These are phyloP conservation scores for Moniliella sp. DNA, from an alignment of 1,284 basidiomycete species.

Conservation along the genomic window DNA sequence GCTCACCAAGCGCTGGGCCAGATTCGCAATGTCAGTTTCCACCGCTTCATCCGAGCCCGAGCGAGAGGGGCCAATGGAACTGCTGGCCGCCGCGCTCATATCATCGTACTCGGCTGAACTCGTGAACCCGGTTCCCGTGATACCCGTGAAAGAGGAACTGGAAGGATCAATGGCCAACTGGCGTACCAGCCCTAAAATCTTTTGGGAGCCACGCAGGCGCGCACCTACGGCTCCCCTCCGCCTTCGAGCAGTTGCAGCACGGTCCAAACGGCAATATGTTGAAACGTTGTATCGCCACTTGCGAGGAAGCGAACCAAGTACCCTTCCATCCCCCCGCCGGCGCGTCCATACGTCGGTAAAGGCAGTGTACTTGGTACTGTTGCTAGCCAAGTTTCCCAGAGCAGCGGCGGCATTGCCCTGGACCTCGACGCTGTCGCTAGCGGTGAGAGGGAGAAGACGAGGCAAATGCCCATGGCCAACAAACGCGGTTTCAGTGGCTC, in stretches of 20 bases:
- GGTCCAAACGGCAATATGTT: slow-evolving; percentile 82
- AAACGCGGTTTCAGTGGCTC: slow-evolving; percentile 37
- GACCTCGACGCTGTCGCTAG: slow-evolving; percentile 85
- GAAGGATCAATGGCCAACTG: slow-evolving; percentile 10
- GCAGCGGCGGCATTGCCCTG: slow-evolving; percentile 97
- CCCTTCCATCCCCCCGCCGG: slow-evolving; percentile 83
- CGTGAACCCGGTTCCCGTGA: no score
- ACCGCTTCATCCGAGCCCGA: no score
- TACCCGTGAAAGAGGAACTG: no score
- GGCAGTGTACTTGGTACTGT: slow-evolving; percentile 79
- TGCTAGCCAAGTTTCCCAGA: slow-evolving; percentile 80
- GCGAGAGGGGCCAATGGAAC: no score
- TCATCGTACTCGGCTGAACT: no score
- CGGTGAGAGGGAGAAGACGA: slow-evolving; percentile 89
- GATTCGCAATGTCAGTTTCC: no score
- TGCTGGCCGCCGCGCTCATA: no score
- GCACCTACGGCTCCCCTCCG: slow-evolving; percentile 43
- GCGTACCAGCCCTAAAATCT: slow-evolving; percentile 23
- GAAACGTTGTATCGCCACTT: slow-evolving; percentile 91
- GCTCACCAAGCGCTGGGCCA: no score
- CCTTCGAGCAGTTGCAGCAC: slow-evolving; percentile 90
- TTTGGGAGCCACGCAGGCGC: slow-evolving; percentile 16
- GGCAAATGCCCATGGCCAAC: slow-evolving; percentile 92
- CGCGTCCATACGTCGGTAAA: slow-evolving; percentile 97
- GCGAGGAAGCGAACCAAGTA: slow-evolving; percentile 87